Evolutionary conservation across 805 yeast species (phyloP).

Genomic region (Candida koratica): DNA sequence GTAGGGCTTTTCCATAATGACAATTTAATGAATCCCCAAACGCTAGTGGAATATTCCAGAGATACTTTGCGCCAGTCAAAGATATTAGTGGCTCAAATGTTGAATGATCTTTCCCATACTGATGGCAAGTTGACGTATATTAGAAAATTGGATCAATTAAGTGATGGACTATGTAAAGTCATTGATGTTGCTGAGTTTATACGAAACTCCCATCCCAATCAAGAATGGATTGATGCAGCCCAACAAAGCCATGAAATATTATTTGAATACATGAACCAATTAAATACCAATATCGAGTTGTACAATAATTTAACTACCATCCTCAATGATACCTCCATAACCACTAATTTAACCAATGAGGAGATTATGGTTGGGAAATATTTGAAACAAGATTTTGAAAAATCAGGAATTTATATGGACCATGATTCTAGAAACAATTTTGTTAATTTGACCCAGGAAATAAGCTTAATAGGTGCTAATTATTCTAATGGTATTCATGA

Average conservation of each 20-base stretch:
- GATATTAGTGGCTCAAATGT: slow-evolving; percentile 53
- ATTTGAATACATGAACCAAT: slow-evolving; percentile 90
- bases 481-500: slow-evolving; percentile 52
- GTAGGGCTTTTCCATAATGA: slow-evolving; percentile 75
- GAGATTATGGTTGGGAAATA: slow-evolving; percentile 80
- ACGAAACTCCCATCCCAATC: slow-evolving; percentile 80
- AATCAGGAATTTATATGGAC: slow-evolving; percentile 84
- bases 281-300: slow-evolving; percentile 78
- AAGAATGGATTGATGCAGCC: slow-evolving; percentile 69
- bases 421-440: slow-evolving; percentile 61
- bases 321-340: slow-evolving; percentile 36
- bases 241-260: slow-evolving; percentile 81
- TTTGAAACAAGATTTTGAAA: slow-evolving; percentile 77
- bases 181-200: slow-evolving; percentile 93
- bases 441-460: slow-evolving; percentile 73
- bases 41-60: slow-evolving; percentile 62
- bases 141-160: slow-evolving; percentile 69
- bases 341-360: slow-evolving; percentile 52
- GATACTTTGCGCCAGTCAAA: slow-evolving; percentile 66
- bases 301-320: slow-evolving; percentile 58
- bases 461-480: slow-evolving; percentile 76
- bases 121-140: slow-evolving; percentile 50
- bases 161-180: slow-evolving; percentile 86
- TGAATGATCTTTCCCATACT: slow-evolving; percentile 36
- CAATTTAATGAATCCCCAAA: slow-evolving; percentile 62